phyloP scores from a whole-genome alignment of 2,329 filamentous ascomycete species.

The Fusarium tuaranense region DNA sequence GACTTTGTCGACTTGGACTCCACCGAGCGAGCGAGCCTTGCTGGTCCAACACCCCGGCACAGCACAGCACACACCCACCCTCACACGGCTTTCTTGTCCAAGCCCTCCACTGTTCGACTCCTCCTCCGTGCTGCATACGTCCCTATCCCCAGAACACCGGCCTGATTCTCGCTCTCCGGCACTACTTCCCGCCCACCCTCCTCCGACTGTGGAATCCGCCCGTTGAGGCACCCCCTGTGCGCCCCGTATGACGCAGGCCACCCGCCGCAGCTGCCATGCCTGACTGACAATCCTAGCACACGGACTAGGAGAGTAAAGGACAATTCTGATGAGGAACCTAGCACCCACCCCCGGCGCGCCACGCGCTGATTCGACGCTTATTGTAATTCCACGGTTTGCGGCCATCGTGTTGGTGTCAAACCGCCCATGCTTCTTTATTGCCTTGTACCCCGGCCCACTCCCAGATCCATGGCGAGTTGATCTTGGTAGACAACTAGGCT shows the following conservation, averaged over 20 bases:
- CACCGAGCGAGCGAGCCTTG: constrained; percentile 17
- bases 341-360: constrained; percentile 25
- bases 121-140: constrained; percentile 21
- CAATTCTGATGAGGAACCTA: constrained; percentile 34
- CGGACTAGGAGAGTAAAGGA: constrained; percentile 35
- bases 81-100: constrained; percentile 17
- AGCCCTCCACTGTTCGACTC: constrained; percentile 20
- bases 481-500: constrained; percentile 50
- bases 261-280: constrained; percentile 43
- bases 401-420: constrained; percentile 43
- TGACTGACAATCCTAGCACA: constrained; percentile 41
- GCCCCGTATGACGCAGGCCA: constrained; percentile 49
- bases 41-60: constrained; percentile 6
- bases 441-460: constrained; percentile 50
- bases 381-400: constrained; percentile 51
- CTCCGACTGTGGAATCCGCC: constrained; percentile 46
- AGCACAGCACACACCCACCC: constrained; percentile 29
- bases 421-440: constrained; percentile 43
- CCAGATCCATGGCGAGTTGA: constrained; percentile 52
- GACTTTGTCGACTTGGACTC: constrained; percentile 15
- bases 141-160: constrained; percentile 37
- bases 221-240: constrained; percentile 51
- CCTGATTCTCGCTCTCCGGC: constrained; percentile 39
- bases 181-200: constrained; percentile 43
- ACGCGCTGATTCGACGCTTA: constrained; percentile 43